Evolutionary conservation across 129 eudicot species (phyloP).

Genomic region (Tagetes erecta): DNA sequence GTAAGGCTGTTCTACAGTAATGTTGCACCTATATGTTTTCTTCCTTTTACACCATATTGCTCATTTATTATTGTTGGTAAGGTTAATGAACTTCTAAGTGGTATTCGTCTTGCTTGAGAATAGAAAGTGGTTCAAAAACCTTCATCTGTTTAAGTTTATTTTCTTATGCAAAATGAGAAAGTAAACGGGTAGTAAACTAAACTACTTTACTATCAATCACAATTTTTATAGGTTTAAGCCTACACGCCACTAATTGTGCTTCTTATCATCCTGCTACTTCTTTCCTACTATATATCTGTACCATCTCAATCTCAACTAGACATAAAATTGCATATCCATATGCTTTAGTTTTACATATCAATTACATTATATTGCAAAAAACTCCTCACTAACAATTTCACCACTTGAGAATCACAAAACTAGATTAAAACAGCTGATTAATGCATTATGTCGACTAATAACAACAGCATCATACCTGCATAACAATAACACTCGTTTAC

Average conservation of each 20-base stretch:
- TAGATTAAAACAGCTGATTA: neutral
- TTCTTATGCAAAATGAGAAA: neutral
- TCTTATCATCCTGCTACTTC: neutral
- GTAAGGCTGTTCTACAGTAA: constrained; percentile 7
- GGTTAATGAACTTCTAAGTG: neutral
- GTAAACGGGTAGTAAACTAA: neutral
- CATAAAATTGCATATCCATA: neutral
- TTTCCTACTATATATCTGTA: neutral
- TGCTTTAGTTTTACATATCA: neutral
- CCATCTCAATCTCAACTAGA: neutral
- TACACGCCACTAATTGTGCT: neutral
- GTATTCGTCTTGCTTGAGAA: neutral
- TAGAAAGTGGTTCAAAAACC: neutral
- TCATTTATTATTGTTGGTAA: neutral
- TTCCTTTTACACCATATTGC: neutral
- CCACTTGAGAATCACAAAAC: neutral
- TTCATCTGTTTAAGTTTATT: neutral
- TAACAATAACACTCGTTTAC: neutral
- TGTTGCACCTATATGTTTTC: neutral
- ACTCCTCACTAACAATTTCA: constrained; percentile 4
- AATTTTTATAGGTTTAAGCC: neutral
- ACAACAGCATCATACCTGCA: neutral
- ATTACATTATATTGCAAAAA: neutral
- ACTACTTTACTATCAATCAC: neutral
- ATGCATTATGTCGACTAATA: neutral